Percentiles rank a stretch among this genome's conserved stretches.
Conservation (phyloP, 2,329 filamentous ascomycete species). For the Helminthosporium solani region DNA sequence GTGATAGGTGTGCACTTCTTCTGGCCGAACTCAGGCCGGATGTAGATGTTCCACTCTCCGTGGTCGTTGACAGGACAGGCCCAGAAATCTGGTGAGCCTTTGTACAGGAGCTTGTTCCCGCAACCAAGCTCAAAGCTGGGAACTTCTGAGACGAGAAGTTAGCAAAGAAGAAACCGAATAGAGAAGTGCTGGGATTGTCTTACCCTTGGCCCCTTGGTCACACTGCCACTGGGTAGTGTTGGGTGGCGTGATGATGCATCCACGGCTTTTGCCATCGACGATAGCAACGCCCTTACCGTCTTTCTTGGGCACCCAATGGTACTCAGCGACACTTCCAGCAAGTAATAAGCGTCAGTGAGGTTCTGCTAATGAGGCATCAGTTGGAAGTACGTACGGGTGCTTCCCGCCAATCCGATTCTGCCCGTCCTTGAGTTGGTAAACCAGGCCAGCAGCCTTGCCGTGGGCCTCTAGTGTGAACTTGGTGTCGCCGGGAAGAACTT, state of each 20-base stretch:
- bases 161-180: not conserved
- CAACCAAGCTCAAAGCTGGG: conserved; percentile 58
- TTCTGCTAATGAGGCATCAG: not conserved
- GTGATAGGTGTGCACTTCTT: conserved; percentile 52
- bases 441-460: conserved; percentile 41
- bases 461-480: conserved; percentile 12
- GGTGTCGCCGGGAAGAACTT: conserved; percentile 1
- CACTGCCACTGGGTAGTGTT: conserved; percentile 60
- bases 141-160: conserved; percentile 31
- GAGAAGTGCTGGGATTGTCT: conserved; percentile 3
- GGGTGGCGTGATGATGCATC: conserved; percentile 62
- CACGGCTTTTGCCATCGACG: conserved; percentile 55
- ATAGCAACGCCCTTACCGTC: conserved; percentile 45
- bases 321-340: conserved; percentile 46
- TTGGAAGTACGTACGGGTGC: conserved; percentile 34
- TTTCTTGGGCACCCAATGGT: too few species aligned
- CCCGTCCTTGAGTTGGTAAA: conserved; percentile 62
- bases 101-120: conserved; percentile 53
- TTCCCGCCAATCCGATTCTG: conserved; percentile 59
- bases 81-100: conserved; percentile 56
- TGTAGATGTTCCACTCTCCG: conserved; percentile 58
- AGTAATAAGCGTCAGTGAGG: not conserved
- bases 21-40: conserved; percentile 41
- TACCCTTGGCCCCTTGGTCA: conserved; percentile 52
- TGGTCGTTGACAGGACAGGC: conserved; percentile 59